A percentile compares a stretch with the other conserved stretches of the same genome.
phyloP scores from a whole-genome alignment of 2,329 filamentous ascomycete genomes.

The Aspergillus luchuensis region DNA sequence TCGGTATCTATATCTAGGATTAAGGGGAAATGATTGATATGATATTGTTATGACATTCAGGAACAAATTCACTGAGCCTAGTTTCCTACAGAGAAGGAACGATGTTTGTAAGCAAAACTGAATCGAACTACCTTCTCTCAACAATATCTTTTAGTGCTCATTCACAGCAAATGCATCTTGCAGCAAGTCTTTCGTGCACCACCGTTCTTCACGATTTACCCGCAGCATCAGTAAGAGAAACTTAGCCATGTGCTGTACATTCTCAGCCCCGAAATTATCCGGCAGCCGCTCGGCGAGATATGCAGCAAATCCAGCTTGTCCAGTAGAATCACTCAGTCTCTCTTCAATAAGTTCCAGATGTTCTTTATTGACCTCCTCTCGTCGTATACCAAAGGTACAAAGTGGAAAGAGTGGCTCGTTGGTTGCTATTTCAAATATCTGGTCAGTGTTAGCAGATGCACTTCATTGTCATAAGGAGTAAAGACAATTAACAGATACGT shows the following conservation, averaged over 20 bases:
- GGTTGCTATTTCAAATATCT: slow-evolving; percentile 28
- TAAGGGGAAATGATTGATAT: too few species aligned
- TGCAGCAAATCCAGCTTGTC: slow-evolving; percentile 7
- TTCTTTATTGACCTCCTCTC: slow-evolving; percentile 17
- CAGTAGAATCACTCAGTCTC: neutral
- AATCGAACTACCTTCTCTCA: too few species aligned
- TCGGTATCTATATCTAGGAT: too few species aligned
- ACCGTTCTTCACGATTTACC: slow-evolving; percentile 8
- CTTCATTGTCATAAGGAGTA: neutral
- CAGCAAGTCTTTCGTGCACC: slow-evolving; percentile 8
- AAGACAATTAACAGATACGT: slow-evolving; percentile 12
- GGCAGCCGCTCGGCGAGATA: slow-evolving; percentile 20
- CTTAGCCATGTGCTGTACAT: slow-evolving; percentile 15
- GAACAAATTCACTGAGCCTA: too few species aligned
- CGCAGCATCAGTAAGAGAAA: slow-evolving; percentile 21
- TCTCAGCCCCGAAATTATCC: slow-evolving; percentile 17
- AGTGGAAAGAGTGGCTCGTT: slow-evolving; percentile 24
- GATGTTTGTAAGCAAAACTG: too few species aligned
- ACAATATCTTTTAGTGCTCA: too few species aligned
- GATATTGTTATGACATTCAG: too few species aligned
- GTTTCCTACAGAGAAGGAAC: too few species aligned
- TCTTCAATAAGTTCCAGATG: slow-evolving; percentile 12
- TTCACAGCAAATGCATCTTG: slow-evolving; percentile 10
- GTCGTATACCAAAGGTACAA: slow-evolving; percentile 17
- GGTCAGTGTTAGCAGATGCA: neutral